A percentile compares a stretch with the other conserved stretches of the same genome.
Conservation (phyloP, 108 stramenopile genomes). For the Ochromonas danica region DNA sequence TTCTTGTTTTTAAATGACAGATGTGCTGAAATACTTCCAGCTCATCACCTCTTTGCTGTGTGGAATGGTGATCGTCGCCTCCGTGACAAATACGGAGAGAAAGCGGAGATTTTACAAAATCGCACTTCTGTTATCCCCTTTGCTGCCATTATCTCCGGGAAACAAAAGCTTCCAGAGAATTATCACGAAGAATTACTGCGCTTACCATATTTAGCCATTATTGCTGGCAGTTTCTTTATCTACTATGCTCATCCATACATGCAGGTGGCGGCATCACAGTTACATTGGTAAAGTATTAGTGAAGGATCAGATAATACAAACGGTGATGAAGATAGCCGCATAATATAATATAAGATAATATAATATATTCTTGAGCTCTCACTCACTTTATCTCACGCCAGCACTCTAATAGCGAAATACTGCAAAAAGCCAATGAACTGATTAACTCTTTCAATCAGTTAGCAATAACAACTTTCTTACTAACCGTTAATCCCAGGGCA, state of each 20-base stretch:
- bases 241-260: constrained; percentile 4
- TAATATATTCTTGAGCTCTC: no score
- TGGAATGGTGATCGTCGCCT: constrained; percentile 93
- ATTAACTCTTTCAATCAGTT: no score
- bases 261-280: not conserved
- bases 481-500: constrained; percentile 23
- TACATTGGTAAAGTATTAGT: not conserved
- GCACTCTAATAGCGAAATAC: no score
- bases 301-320: no score
- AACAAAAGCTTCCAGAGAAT: constrained; percentile 74
- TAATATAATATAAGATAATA: no score
- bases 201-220: constrained; percentile 83
- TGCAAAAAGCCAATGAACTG: no score
- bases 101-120: constrained; percentile 67
- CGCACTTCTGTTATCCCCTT: constrained; percentile 80
- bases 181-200: constrained; percentile 86
- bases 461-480: no score
- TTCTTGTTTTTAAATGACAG: not conserved
- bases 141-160: constrained; percentile 78
- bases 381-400: no score
- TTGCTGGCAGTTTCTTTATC: constrained; percentile 26
- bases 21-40: constrained; percentile 44
- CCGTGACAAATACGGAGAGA: constrained; percentile 70
- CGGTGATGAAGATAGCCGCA: no score
- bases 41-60: constrained; percentile 81